Percentiles rank a stretch among this genome's conserved stretches.
Conservation (phyloP, 495 filamentous ascomycete genomes). For the Daldinia childiae region DNA sequence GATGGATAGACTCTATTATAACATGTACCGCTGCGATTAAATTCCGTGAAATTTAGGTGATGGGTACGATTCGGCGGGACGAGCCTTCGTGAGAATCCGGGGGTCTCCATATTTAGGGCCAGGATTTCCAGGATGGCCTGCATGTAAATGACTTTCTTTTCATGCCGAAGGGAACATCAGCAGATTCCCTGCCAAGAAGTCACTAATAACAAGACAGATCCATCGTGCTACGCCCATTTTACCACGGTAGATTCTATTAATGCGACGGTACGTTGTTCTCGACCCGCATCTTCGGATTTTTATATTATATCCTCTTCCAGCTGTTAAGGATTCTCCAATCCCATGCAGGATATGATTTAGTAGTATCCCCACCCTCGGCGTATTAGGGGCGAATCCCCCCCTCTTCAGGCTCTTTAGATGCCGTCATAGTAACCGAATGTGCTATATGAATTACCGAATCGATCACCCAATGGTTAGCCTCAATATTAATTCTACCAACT, state of each 20-base stretch:
- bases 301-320: neutral
- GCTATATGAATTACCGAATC: neutral
- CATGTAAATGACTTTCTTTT: neutral
- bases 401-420: neutral
- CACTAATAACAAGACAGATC: conserved; percentile 1
- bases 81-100: conserved; percentile 1
- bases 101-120: conserved; percentile 23
- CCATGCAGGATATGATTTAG: neutral
- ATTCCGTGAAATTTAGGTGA: neutral
- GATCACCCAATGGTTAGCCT: neutral
- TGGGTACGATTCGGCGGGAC: conserved; percentile 1
- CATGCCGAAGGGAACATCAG: conserved; percentile 21
- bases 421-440: neutral
- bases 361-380: neutral
- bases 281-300: conserved; percentile 19
- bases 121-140: neutral
- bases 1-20: neutral
- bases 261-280: conserved; percentile 16
- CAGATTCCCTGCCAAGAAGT: conserved; percentile 11
- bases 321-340: neutral
- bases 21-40: neutral
- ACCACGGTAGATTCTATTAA: conserved; percentile 4
- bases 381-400: neutral
- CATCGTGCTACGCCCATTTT: conserved; percentile 18
- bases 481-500: neutral